Evolutionary conservation across 768 basidiomycete genomes (phyloP).

Genomic region (Kwoniella heveanensis): DNA sequence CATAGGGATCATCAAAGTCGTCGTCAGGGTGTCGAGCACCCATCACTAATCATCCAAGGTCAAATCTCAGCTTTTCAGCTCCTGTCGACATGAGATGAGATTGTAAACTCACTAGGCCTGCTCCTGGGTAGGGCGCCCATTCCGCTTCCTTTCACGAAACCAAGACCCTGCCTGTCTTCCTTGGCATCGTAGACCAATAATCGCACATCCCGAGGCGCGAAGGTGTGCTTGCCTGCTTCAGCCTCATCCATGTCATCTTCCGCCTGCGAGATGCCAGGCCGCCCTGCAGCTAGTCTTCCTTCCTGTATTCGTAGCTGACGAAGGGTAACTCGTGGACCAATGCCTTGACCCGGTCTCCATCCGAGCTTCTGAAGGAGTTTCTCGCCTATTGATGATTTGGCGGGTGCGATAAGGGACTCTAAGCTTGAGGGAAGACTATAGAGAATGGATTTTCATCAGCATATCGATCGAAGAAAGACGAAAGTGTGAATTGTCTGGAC

Average conservation of each 20-base stretch:
- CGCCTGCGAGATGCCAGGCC: slow-evolving; percentile 57
- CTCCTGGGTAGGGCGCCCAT: slow-evolving; percentile 35
- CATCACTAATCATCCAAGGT: not conserved
- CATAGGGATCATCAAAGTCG: slow-evolving; percentile 74
- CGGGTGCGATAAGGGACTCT: slow-evolving; percentile 67
- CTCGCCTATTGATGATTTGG: slow-evolving; percentile 78
- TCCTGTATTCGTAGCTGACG: slow-evolving; percentile 74
- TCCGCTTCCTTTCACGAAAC: slow-evolving; percentile 66
- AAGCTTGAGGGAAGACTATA: slow-evolving; percentile 13
- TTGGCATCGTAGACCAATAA: slow-evolving; percentile 68
- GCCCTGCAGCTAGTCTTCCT: slow-evolving; percentile 57
- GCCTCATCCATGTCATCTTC: slow-evolving; percentile 59
- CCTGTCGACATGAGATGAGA: not conserved
- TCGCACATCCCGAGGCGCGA: slow-evolving; percentile 77
- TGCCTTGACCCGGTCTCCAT: slow-evolving; percentile 88
- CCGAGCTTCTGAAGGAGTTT: slow-evolving; percentile 92
- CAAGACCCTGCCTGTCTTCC: slow-evolving; percentile 78
- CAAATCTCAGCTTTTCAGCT: not conserved
- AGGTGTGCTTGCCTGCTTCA: slow-evolving; percentile 79
- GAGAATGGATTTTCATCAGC: not conserved
- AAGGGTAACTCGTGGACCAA: slow-evolving; percentile 83
- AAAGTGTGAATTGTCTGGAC: no score
- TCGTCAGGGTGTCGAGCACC: slow-evolving; percentile 63
- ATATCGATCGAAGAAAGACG: no score
- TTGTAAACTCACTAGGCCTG: slow-evolving; percentile 19